A percentile compares a stretch with the other conserved stretches of the same genome.
phyloP scores from a whole-genome alignment of 2,329 filamentous ascomycete genomes.

The Talaromyces pinophilus region DNA sequence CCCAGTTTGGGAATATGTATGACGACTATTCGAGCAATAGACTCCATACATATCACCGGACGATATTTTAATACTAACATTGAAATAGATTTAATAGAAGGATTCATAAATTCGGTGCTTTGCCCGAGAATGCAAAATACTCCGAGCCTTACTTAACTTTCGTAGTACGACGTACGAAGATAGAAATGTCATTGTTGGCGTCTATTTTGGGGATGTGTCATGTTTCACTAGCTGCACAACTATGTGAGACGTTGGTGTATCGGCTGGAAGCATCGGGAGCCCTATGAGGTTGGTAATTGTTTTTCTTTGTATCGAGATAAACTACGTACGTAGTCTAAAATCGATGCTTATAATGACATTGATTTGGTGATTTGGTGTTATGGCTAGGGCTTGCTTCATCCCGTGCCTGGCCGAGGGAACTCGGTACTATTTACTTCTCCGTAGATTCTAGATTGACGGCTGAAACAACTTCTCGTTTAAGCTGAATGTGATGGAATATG shows the following conservation, averaged over 20 bases:
- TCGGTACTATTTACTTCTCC: not conserved
- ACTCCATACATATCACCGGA: not conserved
- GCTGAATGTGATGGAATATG: not conserved
- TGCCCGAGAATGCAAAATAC: not conserved
- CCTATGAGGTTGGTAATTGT: not conserved
- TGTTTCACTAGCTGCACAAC: conserved; percentile 1
- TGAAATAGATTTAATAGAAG: no score
- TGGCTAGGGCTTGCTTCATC: not conserved
- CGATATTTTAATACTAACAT: no score
- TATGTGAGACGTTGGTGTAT: not conserved
- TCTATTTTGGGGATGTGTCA: conserved; percentile 5
- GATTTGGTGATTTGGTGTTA: not conserved
- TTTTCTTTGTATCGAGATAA: not conserved
- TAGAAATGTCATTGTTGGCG: not conserved
- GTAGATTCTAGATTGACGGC: not conserved
- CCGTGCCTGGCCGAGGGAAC: not conserved
- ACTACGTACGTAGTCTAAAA: not conserved
- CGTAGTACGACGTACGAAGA: not conserved
- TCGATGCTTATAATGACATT: not conserved
- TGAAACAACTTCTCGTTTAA: not conserved
- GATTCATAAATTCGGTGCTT: not conserved
- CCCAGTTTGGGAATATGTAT: not conserved
- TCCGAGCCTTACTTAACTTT: not conserved
- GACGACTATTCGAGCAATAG: not conserved
- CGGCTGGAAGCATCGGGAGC: not conserved